These are phyloP conservation scores for Penicillium maclennaniae DNA, from an alignment of 495 filamentous ascomycete genomes.

Conservation along the genomic window DNA sequence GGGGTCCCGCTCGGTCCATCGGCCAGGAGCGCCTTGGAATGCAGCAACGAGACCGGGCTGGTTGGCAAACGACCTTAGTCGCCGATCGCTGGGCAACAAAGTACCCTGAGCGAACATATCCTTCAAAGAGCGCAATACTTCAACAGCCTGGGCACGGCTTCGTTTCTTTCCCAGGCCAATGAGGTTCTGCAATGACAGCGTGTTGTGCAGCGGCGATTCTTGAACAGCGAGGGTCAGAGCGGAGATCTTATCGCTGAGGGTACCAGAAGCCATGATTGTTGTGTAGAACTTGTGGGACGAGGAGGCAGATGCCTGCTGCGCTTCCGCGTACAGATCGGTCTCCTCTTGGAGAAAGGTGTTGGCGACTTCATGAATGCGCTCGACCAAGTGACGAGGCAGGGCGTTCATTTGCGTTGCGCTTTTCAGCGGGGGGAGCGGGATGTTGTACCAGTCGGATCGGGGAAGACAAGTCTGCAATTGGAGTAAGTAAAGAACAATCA, in stretches of 20 bases:
- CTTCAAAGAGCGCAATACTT: conserved; percentile 84
- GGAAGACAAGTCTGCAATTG: conserved; percentile 61
- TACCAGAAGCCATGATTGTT: conserved; percentile 94
- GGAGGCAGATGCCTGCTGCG: conserved; percentile 52
- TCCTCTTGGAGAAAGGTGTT: conserved; percentile 71
- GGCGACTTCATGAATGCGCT: conserved; percentile 72
- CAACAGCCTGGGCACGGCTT: conserved; percentile 89
- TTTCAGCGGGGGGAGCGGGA: conserved; percentile 55
- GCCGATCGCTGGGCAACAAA: conserved; percentile 75
- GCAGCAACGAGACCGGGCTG: conserved; percentile 72
- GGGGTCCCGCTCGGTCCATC: conserved; percentile 62
- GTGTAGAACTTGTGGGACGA: conserved; percentile 92
- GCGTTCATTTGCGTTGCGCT: conserved; percentile 43
- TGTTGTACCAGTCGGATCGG: conserved; percentile 81
- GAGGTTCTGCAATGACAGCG: conserved; percentile 79
- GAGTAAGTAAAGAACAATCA: conserved; percentile 18
- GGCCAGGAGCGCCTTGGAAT: conserved; percentile 51
- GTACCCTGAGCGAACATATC: conserved; percentile 88
- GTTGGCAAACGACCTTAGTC: conserved; percentile 71
- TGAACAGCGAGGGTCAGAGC: conserved; percentile 89
- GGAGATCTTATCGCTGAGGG: conserved; percentile 93
- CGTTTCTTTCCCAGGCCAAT: conserved; percentile 78
- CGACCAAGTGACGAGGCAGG: conserved; percentile 55
- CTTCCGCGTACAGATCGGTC: conserved; percentile 55
- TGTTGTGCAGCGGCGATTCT: conserved; percentile 91